A percentile compares a stretch with the other conserved stretches of the same genome.
Evolutionary conservation across 2,329 filamentous ascomycete species (phyloP).

Genomic region (Claviceps purpurea): DNA sequence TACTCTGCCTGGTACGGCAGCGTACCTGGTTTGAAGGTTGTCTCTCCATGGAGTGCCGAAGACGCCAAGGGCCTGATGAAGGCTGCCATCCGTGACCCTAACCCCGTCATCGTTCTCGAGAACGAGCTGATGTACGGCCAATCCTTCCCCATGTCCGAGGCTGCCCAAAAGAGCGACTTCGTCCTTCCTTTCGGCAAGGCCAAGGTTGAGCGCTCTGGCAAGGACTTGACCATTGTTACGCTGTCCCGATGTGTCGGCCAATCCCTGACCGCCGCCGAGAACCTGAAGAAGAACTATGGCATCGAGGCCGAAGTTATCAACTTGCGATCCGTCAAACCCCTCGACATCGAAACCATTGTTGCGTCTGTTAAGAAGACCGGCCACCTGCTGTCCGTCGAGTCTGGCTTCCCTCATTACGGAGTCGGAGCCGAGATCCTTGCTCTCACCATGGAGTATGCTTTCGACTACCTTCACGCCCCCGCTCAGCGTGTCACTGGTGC

Average conservation of each 20-base stretch:
- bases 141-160: slow-evolving; percentile 93
- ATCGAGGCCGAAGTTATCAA: slow-evolving; percentile 96
- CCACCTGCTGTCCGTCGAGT: slow-evolving; percentile 82
- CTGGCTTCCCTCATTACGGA: slow-evolving; percentile 90
- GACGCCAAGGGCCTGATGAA: slow-evolving; percentile 97
- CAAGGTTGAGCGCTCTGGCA: slow-evolving; percentile 93
- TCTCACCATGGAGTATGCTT: slow-evolving; percentile 91
- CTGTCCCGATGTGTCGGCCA: slow-evolving; percentile 93
- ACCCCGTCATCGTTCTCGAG: slow-evolving; percentile 85
- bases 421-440: slow-evolving; percentile 88
- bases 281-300: slow-evolving; percentile 91
- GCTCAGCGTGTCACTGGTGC: slow-evolving; percentile 91
- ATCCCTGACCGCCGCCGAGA: slow-evolving; percentile 74
- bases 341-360: slow-evolving; percentile 89
- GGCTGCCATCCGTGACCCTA: slow-evolving; percentile 94
- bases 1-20: slow-evolving; percentile 98
- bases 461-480: slow-evolving; percentile 92
- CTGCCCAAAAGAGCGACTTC: slow-evolving; percentile 90
- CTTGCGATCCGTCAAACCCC: slow-evolving; percentile 90
- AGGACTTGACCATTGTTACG: slow-evolving; percentile 90
- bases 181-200: slow-evolving; percentile 96
- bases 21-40: slow-evolving; percentile 94
- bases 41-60: slow-evolving; percentile 90
- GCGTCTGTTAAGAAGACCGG: slow-evolving; percentile 98
- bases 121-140: slow-evolving; percentile 90